These are phyloP conservation scores for Clonostachys byssicola DNA, from an alignment of 2,329 filamentous ascomycete genomes.

Conservation along the genomic window DNA sequence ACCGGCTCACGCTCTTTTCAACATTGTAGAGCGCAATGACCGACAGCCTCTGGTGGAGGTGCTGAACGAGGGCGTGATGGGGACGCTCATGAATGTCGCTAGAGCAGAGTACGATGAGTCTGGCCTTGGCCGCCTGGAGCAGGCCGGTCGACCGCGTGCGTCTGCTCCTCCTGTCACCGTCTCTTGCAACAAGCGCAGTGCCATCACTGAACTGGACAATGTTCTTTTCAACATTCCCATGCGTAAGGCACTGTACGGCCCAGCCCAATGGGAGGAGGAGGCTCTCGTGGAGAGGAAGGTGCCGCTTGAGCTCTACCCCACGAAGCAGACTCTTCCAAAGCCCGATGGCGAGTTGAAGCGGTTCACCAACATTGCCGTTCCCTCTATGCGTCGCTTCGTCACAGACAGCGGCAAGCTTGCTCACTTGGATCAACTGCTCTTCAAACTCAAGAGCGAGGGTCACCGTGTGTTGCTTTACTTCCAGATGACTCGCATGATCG, in stretches of 20 bases:
- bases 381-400: conserved; percentile 96
- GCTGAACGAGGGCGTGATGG: conserved; percentile 68
- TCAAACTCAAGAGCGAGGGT: conserved; percentile 83
- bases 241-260: conserved; percentile 71
- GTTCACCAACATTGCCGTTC: conserved; percentile 88
- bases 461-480: conserved; percentile 97
- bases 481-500: conserved; percentile 99
- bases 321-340: conserved; percentile 63
- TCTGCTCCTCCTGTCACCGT: conserved; percentile 85
- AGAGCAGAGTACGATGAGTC: conserved; percentile 59
- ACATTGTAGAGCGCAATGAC: conserved; percentile 69
- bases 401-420: conserved; percentile 96
- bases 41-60: conserved; percentile 64
- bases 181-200: conserved; percentile 64
- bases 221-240: conserved; percentile 75
- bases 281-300: conserved; percentile 71
- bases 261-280: conserved; percentile 61
- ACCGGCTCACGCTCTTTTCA: conserved; percentile 75
- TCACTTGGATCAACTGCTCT: conserved; percentile 81
- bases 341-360: conserved; percentile 78
- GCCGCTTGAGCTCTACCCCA: conserved; percentile 60
- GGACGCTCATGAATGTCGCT: conserved; percentile 75
- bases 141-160: conserved; percentile 72
- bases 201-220: conserved; percentile 63
- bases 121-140: conserved; percentile 75